A percentile compares a stretch with the other conserved stretches of the same genome.
phyloP scores from a whole-genome alignment of 495 filamentous ascomycete genomes.

The Aspergillus nanangensis region DNA sequence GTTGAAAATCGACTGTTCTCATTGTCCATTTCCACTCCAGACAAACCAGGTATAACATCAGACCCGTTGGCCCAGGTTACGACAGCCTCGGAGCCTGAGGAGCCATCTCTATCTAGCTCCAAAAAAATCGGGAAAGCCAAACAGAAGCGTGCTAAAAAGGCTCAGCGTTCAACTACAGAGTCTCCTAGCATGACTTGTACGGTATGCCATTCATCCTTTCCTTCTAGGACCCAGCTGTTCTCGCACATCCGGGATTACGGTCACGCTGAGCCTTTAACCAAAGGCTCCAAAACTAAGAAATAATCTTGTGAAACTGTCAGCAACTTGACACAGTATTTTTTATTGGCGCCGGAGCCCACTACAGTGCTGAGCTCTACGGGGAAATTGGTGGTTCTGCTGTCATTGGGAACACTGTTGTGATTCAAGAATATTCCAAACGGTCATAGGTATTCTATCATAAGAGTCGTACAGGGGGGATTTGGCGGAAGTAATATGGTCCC shows the following conservation, averaged over 20 bases:
- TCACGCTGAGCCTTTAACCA: slow-evolving; percentile 48
- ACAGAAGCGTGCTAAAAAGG: slow-evolving; percentile 77
- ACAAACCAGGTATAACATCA: too few relatives aligned
- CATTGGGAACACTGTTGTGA: too few relatives aligned
- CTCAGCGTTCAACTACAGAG: slow-evolving; percentile 44
- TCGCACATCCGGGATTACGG: slow-evolving; percentile 62
- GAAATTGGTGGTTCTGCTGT: too few relatives aligned
- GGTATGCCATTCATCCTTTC: slow-evolving; percentile 56
- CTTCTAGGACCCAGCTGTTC: slow-evolving; percentile 67
- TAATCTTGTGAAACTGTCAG: too few relatives aligned
- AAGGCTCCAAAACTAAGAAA: slow-evolving; percentile 17
- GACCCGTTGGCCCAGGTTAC: slow-evolving; percentile 19
- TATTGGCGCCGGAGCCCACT: too few relatives aligned
- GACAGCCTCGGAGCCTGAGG: slow-evolving; percentile 15
- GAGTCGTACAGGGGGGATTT: too few relatives aligned
- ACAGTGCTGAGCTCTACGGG: too few relatives aligned
- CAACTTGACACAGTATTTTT: too few relatives aligned
- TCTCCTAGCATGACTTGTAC: slow-evolving; percentile 50
- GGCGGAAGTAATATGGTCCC: too few relatives aligned
- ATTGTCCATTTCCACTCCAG: neutral
- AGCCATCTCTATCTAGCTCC: slow-evolving; percentile 10
- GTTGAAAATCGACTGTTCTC: slow-evolving; percentile 28
- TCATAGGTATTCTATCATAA: neutral
- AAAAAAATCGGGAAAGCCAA: slow-evolving; percentile 82
- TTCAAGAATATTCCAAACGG: neutral